These are phyloP conservation scores for Floccularia luteovirens DNA, from an alignment of 768 basidiomycete genomes.

Conservation along the genomic window DNA sequence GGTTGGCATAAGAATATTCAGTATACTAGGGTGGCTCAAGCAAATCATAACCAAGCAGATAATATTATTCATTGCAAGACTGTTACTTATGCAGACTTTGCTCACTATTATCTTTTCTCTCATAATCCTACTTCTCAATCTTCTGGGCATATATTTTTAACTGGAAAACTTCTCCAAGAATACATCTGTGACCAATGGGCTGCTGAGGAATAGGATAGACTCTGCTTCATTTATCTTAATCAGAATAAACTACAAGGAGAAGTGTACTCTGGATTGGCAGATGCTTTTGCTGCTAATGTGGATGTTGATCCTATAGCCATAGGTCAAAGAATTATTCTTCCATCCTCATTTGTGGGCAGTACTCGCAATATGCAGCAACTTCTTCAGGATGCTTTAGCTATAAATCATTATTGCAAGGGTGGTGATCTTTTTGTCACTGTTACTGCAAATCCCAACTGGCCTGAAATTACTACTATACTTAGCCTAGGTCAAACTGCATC, in stretches of 20 bases:
- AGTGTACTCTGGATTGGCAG: constrained; percentile 23
- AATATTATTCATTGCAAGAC: neutral
- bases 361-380: constrained; percentile 27
- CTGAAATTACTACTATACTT: constrained; percentile 26
- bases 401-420: constrained; percentile 20
- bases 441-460: constrained; percentile 36
- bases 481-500: constrained; percentile 17
- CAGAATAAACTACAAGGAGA: constrained; percentile 26
- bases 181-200: constrained; percentile 40
- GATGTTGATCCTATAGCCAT: constrained; percentile 14
- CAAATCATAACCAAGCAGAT: constrained; percentile 12
- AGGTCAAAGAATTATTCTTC: constrained; percentile 23
- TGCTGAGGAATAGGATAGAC: constrained; percentile 26
- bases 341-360: constrained; percentile 26
- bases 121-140: constrained; percentile 22
- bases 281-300: constrained; percentile 16
- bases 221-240: constrained; percentile 25
- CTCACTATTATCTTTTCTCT: neutral
- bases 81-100: constrained; percentile 17
- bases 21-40: neutral
- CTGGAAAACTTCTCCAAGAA: constrained; percentile 33
- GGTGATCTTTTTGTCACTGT: constrained; percentile 37
- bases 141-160: constrained; percentile 18
- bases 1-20: constrained; percentile 23
- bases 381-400: constrained; percentile 33